Base-by-base conservation (phyloP, 495 filamentous ascomycete genomes). In the Amniculicola lignicola region DNA sequence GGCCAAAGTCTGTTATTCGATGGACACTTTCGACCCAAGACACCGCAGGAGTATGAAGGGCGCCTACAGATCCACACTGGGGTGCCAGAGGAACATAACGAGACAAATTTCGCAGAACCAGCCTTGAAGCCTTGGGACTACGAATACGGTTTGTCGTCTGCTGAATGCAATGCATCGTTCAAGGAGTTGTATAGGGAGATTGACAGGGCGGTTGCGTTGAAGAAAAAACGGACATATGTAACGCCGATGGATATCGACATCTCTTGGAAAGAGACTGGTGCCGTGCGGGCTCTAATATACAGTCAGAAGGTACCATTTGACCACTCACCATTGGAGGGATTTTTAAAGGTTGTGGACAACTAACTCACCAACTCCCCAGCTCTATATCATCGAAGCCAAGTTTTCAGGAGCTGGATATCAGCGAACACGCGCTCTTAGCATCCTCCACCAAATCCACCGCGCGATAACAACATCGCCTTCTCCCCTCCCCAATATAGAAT, bases 71-170 rank as follows among this genome's bases (percentile, higher is more conserved):
- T n/a, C n/a, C n/a, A n/a, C n/a, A n/a, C n/a, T n/a, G n/a, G n/a
- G n/a, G n/a, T n/a, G n/a, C n/a, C n/a, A n/a, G n/a, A n/a, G n/a
- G n/a, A n/a, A n/a, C n/a, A n/a, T n/a, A n/a, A n/a, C n/a, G n/a
- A n/a, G n/a, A n/a, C n/a, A n/a, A n/a, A n/a, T n/a, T n/a, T n/a
- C n/a, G n/a, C n/a, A n/a, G n/a, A n/a, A n/a, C n/a, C n/a, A n/a
- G n/a, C n/a, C n/a, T n/a, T n/a, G n/a, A n/a, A n/a, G n/a, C n/a
- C n/a, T n/a, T n/a, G n/a, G n/a, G n/a, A n/a, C n/a, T n/a, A n/a
- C n/a, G n/a, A n/a, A n/a, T 0, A 78, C 29, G 7, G 29, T 7
- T 7, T 35, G 29, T 35, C 29, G 29, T 35, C n/a, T 35, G 29
- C 7, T 7, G 29, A 35, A 35, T 35, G 29, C 29, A n/a, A 35